Evolutionary conservation across 129 eudicot species (phyloP).

Genomic region (Flaveria ramosissima): DNA sequence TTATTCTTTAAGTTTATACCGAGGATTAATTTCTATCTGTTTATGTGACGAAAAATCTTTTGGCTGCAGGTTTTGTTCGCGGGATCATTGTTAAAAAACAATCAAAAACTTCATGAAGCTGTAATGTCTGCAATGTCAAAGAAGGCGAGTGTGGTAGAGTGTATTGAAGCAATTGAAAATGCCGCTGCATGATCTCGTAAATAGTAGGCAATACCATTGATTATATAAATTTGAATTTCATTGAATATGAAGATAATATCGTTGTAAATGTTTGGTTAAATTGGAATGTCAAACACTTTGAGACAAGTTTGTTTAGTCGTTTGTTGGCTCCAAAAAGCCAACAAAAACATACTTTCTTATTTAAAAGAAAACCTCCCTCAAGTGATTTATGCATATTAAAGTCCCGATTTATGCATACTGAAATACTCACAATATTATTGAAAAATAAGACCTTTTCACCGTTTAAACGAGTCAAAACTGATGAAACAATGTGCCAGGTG

Average conservation of each 20-base stretch:
- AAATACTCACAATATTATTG: no score
- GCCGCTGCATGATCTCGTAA: constrained; percentile 44
- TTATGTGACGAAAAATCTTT: constrained; percentile 3
- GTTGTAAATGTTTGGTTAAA: constrained; percentile 19
- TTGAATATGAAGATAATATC: background rate
- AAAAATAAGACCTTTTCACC: no score
- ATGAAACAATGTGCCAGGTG: no score
- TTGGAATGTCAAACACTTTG: background rate
- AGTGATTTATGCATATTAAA: no score
- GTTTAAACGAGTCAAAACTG: no score
- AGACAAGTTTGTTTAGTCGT: background rate
- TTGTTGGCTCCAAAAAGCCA: background rate
- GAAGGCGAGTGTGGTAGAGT: constrained; percentile 83
- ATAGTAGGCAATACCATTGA: background rate
- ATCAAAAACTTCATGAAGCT: constrained; percentile 73
- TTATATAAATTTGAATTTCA: background rate
- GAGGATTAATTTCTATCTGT: background rate
- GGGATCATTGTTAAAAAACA: constrained; percentile 77
- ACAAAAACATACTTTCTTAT: no score
- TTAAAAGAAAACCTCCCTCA: no score
- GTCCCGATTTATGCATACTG: no score
- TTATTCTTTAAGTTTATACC: constrained; percentile 2
- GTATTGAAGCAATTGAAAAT: constrained; percentile 89
- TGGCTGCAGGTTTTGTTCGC: constrained; percentile 77
- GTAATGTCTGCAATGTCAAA: constrained; percentile 79